These are phyloP conservation scores for Lactarius psammicola DNA, from an alignment of 768 basidiomycete species.

Conservation along the genomic window DNA sequence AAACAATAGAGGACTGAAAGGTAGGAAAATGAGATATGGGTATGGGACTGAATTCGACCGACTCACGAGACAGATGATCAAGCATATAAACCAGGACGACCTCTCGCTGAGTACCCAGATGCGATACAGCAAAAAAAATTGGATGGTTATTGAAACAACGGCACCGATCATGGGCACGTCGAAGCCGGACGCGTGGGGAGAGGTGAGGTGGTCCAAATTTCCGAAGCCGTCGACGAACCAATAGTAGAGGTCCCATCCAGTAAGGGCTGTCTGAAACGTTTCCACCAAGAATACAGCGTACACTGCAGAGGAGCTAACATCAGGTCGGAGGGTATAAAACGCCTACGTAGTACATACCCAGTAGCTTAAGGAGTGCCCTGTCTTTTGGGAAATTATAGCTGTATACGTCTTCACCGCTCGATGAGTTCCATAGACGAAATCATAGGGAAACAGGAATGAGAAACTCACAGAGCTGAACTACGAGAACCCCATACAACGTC, in stretches of 20 bases:
- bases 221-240: conserved; percentile 37
- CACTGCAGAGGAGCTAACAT: conserved; percentile 25
- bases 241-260: conserved; percentile 33
- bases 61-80: conserved; percentile 4
- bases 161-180: conserved; percentile 29
- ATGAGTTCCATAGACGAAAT: background rate
- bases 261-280: conserved; percentile 32
- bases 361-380: background rate
- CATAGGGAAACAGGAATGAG: background rate
- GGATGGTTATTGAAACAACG: background rate
- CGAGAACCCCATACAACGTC: conserved; percentile 14
- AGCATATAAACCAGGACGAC: background rate
- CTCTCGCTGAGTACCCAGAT: background rate
- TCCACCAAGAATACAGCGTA: conserved; percentile 32
- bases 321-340: background rate
- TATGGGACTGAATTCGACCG: background rate
- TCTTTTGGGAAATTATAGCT: conserved; percentile 18
- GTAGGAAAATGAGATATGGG: background rate
- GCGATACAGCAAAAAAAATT: conserved; percentile 17
- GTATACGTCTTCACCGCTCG: conserved; percentile 11
- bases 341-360: conserved; percentile 7
- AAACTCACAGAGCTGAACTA: conserved; percentile 11
- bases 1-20: conserved; percentile 1
- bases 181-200: conserved; percentile 29
- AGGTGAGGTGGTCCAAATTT: conserved; percentile 29